Conservation (phyloP, 148 eudicot species). For the Pouteria glomerata region DNA sequence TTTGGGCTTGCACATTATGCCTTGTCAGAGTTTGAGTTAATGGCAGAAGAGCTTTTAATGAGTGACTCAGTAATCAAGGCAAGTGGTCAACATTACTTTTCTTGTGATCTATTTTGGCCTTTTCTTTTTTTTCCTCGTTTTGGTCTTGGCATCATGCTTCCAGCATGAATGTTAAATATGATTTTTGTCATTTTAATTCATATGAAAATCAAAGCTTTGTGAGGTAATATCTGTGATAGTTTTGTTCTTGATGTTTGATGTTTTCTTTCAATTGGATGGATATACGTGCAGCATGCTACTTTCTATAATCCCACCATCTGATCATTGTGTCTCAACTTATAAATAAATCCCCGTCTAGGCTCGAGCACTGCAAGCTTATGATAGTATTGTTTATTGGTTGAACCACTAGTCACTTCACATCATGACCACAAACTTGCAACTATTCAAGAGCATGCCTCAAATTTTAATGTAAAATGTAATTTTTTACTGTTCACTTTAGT, state of each 20-base stretch:
- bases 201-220: neutral
- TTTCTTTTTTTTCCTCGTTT: neutral
- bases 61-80: slow-evolving; percentile 89
- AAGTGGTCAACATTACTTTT: slow-evolving; percentile 22
- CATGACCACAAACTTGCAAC: neutral
- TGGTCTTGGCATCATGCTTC: neutral
- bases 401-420: neutral
- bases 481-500: neutral
- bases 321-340: neutral
- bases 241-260: neutral
- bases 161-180: neutral
- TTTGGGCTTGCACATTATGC: slow-evolving; percentile 84
- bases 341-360: neutral
- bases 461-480: neutral
- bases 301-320: neutral
- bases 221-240: neutral
- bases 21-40: slow-evolving; percentile 77
- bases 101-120: slow-evolving; percentile 1
- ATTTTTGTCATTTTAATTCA: neutral
- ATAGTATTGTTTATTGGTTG: neutral
- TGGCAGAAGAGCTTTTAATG: slow-evolving; percentile 95
- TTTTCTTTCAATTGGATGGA: neutral
- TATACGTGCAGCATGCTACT: neutral
- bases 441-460: neutral
- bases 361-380: neutral